Conservation (phyloP, 768 basidiomycete species). For the Nidularia pulvinata region DNA sequence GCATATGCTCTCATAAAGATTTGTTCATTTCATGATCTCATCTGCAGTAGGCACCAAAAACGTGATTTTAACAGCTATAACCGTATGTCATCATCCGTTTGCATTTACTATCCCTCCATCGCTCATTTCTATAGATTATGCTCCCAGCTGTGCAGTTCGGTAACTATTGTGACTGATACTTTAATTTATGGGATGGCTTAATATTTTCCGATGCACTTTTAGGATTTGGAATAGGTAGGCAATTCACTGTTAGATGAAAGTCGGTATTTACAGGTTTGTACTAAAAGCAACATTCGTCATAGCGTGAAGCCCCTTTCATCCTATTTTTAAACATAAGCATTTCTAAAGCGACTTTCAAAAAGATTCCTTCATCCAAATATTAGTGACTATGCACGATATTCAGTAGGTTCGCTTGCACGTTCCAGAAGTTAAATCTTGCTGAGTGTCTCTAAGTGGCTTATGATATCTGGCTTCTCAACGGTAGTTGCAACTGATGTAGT, state of each 20-base stretch:
- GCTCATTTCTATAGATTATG: not conserved
- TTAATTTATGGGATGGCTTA: not conserved
- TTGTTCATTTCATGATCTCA: not conserved
- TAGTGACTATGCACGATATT: not conserved
- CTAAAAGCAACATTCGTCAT: no score
- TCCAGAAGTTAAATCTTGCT: not conserved
- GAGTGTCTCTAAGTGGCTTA: not conserved
- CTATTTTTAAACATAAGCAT: no score
- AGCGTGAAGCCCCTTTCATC: no score
- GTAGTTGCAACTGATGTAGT: no score
- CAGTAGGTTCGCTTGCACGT: not conserved
- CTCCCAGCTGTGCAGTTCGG: not conserved
- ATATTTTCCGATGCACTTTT: not conserved
- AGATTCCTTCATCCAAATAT: not conserved
- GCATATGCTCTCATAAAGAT: not conserved
- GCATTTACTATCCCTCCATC: not conserved
- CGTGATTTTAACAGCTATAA: not conserved
- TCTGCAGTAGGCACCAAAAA: not conserved
- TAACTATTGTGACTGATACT: not conserved
- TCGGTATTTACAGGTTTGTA: no score
- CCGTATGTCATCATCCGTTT: not conserved
- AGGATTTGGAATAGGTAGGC: not conserved
- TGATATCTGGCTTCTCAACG: not conserved
- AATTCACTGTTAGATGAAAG: no score
- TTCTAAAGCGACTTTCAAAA: no score